phyloP scores from a whole-genome alignment of 177 flowering plant species.

The Tripterygium wilfordii region DNA sequence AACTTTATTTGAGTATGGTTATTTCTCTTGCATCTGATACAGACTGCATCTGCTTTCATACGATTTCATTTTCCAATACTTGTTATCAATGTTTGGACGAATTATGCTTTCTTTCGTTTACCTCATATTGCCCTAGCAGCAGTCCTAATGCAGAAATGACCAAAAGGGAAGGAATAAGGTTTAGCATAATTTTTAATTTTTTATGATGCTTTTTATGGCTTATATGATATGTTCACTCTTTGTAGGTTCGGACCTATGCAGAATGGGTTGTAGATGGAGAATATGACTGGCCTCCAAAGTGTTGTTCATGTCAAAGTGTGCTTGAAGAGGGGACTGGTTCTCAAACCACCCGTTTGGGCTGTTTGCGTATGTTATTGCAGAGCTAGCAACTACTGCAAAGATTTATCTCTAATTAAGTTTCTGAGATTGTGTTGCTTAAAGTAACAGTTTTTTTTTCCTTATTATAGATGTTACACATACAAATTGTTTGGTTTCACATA shows the following conservation, averaged over 20 bases:
- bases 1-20: background rate
- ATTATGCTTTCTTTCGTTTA: no score
- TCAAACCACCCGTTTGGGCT: conserved; percentile 88
- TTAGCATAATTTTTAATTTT: no score
- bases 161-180: no score
- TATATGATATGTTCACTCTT: conserved; percentile 8
- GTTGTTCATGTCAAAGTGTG: conserved; percentile 65
- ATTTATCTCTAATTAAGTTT: background rate
- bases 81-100: no score
- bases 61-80: no score
- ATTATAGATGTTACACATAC: conserved; percentile 80
- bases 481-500: conserved; percentile 78
- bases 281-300: conserved; percentile 96
- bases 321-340: conserved; percentile 58
- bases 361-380: conserved; percentile 71
- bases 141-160: no score
- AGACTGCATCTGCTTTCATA: no score
- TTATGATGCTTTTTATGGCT: no score
- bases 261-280: conserved; percentile 99
- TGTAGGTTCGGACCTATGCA: conserved; percentile 84
- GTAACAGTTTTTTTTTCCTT: background rate
- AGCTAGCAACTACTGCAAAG: background rate
- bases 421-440: conserved; percentile 2
- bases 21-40: no score
- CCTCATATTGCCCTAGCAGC: no score